These are phyloP conservation scores for Myxozyma vanderwaltii DNA, from an alignment of 805 yeast genomes.

Conservation along the genomic window DNA sequence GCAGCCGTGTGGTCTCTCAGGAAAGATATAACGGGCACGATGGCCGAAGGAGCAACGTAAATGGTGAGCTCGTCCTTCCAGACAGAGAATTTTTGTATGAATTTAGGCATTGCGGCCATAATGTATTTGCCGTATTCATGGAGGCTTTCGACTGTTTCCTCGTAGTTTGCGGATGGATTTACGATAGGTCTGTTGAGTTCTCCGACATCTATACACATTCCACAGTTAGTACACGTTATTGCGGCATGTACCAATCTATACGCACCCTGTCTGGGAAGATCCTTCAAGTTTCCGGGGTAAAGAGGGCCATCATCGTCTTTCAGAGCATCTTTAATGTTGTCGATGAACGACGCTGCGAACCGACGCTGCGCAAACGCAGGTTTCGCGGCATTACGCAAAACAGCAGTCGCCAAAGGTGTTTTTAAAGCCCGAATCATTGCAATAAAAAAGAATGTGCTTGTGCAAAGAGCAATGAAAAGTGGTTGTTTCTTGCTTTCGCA, in stretches of 20 bases:
- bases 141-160: slow-evolving; percentile 44
- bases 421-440: slow-evolving; percentile 19
- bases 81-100: slow-evolving; percentile 77
- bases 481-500: neutral
- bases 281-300: slow-evolving; percentile 27
- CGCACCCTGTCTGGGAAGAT: slow-evolving; percentile 23
- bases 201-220: slow-evolving; percentile 34
- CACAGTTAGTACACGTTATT: neutral
- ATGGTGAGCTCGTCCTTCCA: slow-evolving; percentile 88
- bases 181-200: slow-evolving; percentile 53
- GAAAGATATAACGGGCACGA: slow-evolving; percentile 69
- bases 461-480: too few species aligned
- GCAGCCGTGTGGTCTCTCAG: slow-evolving; percentile 77
- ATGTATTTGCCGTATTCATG: slow-evolving; percentile 68
- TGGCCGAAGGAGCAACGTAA: slow-evolving; percentile 72
- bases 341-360: slow-evolving; percentile 16
- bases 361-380: slow-evolving; percentile 19
- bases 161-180: slow-evolving; percentile 77
- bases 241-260: neutral
- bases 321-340: slow-evolving; percentile 20
- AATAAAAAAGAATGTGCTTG: neutral
- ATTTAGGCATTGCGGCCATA: slow-evolving; percentile 78
- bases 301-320: slow-evolving; percentile 27
- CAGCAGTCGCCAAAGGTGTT: slow-evolving; percentile 5
- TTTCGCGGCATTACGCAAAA: neutral